These are phyloP conservation scores for Tuber magnatum DNA, from an alignment of 495 filamentous ascomycete species.

Conservation along the genomic window DNA sequence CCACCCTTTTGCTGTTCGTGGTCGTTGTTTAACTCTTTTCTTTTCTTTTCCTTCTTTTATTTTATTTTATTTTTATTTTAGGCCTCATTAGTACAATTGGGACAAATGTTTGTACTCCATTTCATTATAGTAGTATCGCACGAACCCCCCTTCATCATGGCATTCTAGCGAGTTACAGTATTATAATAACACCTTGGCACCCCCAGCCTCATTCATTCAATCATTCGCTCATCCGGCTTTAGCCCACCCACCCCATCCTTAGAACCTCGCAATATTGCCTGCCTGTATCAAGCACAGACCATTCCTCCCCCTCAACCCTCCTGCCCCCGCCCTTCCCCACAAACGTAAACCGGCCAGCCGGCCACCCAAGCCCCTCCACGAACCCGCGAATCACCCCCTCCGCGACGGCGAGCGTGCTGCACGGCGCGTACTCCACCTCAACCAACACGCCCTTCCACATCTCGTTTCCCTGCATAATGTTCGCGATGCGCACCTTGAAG, in stretches of 20 bases:
- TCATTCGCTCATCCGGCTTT: neutral
- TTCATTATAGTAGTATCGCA: neutral
- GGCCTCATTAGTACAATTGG: neutral
- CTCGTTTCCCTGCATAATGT: slow-evolving; percentile 36
- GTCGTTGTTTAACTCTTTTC: slow-evolving; percentile 9
- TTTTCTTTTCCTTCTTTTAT: neutral
- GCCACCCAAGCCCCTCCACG: slow-evolving; percentile 25
- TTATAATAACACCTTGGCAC: neutral
- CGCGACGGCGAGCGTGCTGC: slow-evolving; percentile 27
- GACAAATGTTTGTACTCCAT: neutral
- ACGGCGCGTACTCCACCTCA: slow-evolving; percentile 38
- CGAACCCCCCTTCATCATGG: neutral
- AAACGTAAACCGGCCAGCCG: slow-evolving; percentile 29
- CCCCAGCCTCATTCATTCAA: neutral
- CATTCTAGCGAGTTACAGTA: neutral
- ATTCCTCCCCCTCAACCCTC: slow-evolving; percentile 15
- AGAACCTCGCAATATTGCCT: slow-evolving; percentile 36
- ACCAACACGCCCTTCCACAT: slow-evolving; percentile 40
- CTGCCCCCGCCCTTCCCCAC: slow-evolving; percentile 24
- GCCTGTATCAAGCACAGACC: slow-evolving; percentile 39
- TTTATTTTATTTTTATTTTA: neutral
- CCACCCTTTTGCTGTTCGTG: slow-evolving; percentile 3
- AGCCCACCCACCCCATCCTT: slow-evolving; percentile 22
- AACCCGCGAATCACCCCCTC: slow-evolving; percentile 37
- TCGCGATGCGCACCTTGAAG: slow-evolving; percentile 32